Base-by-base conservation (phyloP, 2,329 filamentous ascomycete species). In the Mariannaea sp. region DNA sequence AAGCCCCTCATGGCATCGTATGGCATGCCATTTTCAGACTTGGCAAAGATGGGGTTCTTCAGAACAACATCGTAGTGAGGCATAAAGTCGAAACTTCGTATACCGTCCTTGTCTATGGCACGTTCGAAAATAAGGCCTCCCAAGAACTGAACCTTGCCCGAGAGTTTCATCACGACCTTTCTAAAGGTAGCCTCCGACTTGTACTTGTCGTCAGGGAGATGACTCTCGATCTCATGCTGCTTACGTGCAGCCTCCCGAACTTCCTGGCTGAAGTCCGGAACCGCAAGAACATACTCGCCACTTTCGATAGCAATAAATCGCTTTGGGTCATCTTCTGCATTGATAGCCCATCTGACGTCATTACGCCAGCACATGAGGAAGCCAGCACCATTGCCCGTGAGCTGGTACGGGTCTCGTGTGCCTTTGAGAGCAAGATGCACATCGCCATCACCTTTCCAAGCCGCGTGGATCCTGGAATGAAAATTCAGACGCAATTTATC, bases 361-460 rank as follows among this genome's bases (percentile, higher is more conserved):
- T 92, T 95, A 46, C 94, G 88, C 93, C 93, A 99, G 71, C 95
- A 97, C 92, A 99, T 97, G 36, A 97, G 83, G 68, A 99, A 96
- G 4, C 94, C 94, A 27, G 92, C 92, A 32, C 94, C 94, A 62
- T 93, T 88, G 7, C 93, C 92, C 32, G 92, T 97, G 38, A 99
- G 87, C 55, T 89, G 83, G 70, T 99, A 99, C 2, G 94, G 94
- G 72, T 99, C 93, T 51, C 95, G 84, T 47, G 92, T 85, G 68
- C 89, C 91, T 75, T 99, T 99, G 27, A 99, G 80, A 26, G 92
- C 87, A 20, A 99, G 79, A 70, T 97, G 94, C 27, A 99, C 90
- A 73, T 97, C 93, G 5, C 95, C 95, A 69, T 96, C 93, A 9
- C 91, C 92, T 67, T 90, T 94, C 94, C 95, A 99, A 4, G 90